These are phyloP conservation scores for Bonia amplexicaulis DNA, from an alignment of 176 grass and related monocot species.

Conservation along the genomic window DNA sequence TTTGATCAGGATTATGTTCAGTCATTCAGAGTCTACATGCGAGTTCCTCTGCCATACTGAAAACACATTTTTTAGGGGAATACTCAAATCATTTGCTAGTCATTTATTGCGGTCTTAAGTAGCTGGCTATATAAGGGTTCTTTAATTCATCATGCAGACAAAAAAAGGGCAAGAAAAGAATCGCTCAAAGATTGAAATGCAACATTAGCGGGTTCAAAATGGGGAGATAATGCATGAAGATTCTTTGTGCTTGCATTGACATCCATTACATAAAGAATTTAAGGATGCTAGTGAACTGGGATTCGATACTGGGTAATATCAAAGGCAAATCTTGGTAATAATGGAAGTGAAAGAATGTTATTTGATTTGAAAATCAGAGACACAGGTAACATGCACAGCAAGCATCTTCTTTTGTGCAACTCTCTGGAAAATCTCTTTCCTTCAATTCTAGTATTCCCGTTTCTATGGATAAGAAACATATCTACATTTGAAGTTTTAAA, in stretches of 20 bases:
- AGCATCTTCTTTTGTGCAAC: background rate
- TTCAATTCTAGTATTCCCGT: background rate
- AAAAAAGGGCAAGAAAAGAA: background rate
- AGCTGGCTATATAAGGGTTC: background rate
- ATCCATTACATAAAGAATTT: background rate
- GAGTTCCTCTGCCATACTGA: background rate
- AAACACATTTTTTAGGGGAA: background rate
- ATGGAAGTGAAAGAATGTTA: background rate
- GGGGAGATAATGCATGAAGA: background rate
- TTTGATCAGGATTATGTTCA: background rate
- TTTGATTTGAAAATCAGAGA: background rate
- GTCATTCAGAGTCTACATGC: background rate
- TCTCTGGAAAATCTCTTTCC: background rate
- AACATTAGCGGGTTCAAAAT: background rate
- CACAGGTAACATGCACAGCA: background rate
- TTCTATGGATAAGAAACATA: background rate
- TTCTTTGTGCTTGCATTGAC: background rate
- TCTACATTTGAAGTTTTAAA: background rate
- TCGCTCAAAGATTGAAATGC: background rate
- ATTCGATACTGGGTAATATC: background rate
- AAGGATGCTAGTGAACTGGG: background rate
- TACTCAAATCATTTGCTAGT: background rate
- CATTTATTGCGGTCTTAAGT: background rate
- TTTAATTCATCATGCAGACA: background rate
- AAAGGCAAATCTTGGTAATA: background rate